phyloP scores from a whole-genome alignment of 2,329 filamentous ascomycete species.

The Fusarium luffae region DNA sequence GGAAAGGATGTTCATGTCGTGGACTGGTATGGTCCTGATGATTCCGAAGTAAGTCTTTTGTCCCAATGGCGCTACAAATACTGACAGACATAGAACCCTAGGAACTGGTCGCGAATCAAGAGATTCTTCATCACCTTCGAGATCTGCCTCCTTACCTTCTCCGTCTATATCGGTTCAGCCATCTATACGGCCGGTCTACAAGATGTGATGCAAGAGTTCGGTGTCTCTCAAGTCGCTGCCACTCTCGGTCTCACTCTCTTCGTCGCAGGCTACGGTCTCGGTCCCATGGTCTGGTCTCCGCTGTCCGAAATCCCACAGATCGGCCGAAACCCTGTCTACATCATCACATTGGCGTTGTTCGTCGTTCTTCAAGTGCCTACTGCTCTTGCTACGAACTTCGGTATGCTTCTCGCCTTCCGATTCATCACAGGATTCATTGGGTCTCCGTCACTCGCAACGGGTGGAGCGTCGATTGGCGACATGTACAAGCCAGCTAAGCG shows the following conservation, averaged over 20 bases:
- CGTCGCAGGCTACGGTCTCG: neutral
- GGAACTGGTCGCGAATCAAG: constrained; percentile 9
- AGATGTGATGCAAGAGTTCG: constrained; percentile 3
- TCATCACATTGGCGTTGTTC: constrained; percentile 67
- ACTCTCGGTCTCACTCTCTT: constrained; percentile 7
- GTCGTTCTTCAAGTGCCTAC: constrained; percentile 65
- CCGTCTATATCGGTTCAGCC: constrained; percentile 16
- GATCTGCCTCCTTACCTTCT: constrained; percentile 16
- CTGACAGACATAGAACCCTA: neutral
- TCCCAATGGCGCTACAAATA: accelerated
- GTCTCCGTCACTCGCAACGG: constrained; percentile 32
- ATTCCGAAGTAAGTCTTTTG: neutral
- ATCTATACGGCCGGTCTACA: constrained; percentile 10
- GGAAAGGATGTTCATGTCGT: constrained; percentile 3
- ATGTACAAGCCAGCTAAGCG: constrained; percentile 10
- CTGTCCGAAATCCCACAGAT: constrained; percentile 61
- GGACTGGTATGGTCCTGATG: constrained; percentile 7
- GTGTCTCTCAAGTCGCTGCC: neutral
- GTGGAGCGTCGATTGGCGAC: constrained; percentile 5
- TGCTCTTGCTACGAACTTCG: constrained; percentile 64
- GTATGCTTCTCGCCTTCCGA: constrained; percentile 62
- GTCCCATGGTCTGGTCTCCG: constrained; percentile 9
- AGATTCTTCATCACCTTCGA: constrained; percentile 13
- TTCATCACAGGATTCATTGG: constrained; percentile 63
- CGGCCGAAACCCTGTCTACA: constrained; percentile 68